phyloP scores from a whole-genome alignment of 2,329 filamentous ascomycete genomes.

The Aspergillus arachidicola region DNA sequence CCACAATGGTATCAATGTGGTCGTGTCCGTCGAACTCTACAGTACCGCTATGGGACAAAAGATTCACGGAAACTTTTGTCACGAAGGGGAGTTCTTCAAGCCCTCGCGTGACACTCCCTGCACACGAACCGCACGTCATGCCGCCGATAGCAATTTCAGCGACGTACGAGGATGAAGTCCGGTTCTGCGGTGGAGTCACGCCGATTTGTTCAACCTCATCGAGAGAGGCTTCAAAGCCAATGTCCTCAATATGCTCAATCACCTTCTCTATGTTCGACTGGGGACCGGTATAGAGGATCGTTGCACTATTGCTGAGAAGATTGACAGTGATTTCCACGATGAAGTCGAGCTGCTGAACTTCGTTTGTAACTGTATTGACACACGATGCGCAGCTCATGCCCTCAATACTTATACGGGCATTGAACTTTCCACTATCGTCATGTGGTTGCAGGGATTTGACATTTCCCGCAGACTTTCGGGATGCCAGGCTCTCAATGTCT shows the following conservation, averaged over 20 bases:
- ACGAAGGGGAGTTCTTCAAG: constrained; percentile 52
- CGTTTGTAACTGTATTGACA: constrained; percentile 62
- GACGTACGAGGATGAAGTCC: constrained; percentile 27
- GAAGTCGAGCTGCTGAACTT: constrained; percentile 61
- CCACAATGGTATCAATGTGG: constrained; percentile 48
- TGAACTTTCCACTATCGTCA: constrained; percentile 21
- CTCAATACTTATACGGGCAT: constrained; percentile 54
- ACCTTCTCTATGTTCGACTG: constrained; percentile 50
- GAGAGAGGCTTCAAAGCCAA: constrained; percentile 51
- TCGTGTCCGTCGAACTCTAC: constrained; percentile 53
- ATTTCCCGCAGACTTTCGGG: neutral
- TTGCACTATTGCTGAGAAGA: constrained; percentile 68
- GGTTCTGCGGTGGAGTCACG: constrained; percentile 7
- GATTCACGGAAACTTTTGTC: constrained; percentile 51
- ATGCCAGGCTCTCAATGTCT: constrained; percentile 5
- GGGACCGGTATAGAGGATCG: constrained; percentile 58
- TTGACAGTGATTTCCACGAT: constrained; percentile 63
- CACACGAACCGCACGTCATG: constrained; percentile 62
- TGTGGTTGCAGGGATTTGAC: neutral
- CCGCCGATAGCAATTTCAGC: constrained; percentile 56
- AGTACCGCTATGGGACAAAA: constrained; percentile 54
- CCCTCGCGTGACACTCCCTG: constrained; percentile 51
- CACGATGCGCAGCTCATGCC: constrained; percentile 77
- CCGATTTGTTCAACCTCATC: constrained; percentile 34
- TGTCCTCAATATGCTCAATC: constrained; percentile 52